Percentiles rank a stretch among this genome's conserved stretches.
phyloP scores from a whole-genome alignment of 495 filamentous ascomycete species.

The Xylaria telfairii region DNA sequence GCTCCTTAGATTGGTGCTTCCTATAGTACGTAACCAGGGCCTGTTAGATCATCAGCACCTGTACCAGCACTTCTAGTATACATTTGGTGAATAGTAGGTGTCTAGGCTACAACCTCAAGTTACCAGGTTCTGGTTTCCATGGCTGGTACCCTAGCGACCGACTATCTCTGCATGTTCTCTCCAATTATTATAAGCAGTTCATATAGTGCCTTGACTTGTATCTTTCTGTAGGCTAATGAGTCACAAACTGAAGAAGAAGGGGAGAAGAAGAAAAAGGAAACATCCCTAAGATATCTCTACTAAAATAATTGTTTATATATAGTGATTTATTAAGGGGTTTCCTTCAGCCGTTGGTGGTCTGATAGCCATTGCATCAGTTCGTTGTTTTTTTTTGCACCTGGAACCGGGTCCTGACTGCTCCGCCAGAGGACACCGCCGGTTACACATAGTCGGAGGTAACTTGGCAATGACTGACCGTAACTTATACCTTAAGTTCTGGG shows the following conservation, averaged over 20 bases:
- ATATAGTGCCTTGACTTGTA: neutral
- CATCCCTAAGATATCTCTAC: neutral
- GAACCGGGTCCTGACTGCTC: slow-evolving; percentile 5
- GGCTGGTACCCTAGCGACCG: neutral
- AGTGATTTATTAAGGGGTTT: neutral
- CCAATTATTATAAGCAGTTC: neutral
- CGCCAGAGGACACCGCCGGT: neutral
- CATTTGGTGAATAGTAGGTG: no score
- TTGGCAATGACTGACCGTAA: neutral
- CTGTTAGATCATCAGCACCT: no score
- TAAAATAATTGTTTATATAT: neutral
- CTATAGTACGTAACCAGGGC: no score
- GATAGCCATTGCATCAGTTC: neutral
- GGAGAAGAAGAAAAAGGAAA: neutral
- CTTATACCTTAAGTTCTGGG: neutral
- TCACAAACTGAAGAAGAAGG: neutral
- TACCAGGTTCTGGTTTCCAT: neutral
- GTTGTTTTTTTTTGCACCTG: neutral
- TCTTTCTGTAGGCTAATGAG: neutral
- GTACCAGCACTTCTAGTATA: neutral
- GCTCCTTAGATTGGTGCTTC: no score
- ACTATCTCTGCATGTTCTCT: neutral
- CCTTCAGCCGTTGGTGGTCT: slow-evolving; percentile 4
- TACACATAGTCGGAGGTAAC: neutral
- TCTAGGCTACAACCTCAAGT: neutral